Base-by-base conservation (phyloP, 768 basidiomycete species). In the Lactarius quietus region DNA sequence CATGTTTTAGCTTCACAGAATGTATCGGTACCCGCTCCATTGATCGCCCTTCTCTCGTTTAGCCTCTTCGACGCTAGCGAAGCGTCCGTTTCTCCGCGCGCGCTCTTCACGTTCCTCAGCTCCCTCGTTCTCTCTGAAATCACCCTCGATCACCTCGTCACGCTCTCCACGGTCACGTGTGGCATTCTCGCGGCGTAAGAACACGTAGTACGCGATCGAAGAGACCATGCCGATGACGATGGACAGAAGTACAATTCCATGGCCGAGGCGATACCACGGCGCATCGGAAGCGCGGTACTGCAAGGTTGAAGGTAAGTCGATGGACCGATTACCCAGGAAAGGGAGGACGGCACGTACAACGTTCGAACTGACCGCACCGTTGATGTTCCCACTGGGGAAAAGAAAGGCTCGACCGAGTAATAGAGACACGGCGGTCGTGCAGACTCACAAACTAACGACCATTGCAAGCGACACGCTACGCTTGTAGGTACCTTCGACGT, bases 11-110 rank as follows among this genome's bases (percentile, higher is more conserved):
- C 20, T 55, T 82, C 72, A 89, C 52, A 85, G 72, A 18, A 77
- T 84, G 74, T 91, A 92, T 70, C 85, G 78, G 73, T 90, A 92
- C 28, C 89, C 89, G 70, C 87, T 89, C 89, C 88, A 90, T 54
- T 76, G 74, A 74, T 91, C 88, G 2, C 88, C 89, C 76, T 88
- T 89, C 69, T 85, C 86, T 62, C 78, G 73, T 76, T 85, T 88
- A 51, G 87, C 88, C 1, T 89, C 87, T 23, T 78, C 85, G 10
- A 88, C 76, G 29, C 80, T 86, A 10, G 75, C 80, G 70, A 79
- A 89, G 48, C 79, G 77, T 18, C 86, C 86, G 61, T 88, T 89
- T 74, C 76, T 81, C 68, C 80, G 79, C 51, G 77, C 53, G 64
- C 77, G 60, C 45, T 55, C 31, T 58, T 64, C 60, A 31, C 31